A percentile compares a stretch with the other conserved stretches of the same genome.
These are phyloP conservation scores for Fusarium haematococcum DNA, from an alignment of 2,329 filamentous ascomycete genomes.

Conservation along the genomic window DNA sequence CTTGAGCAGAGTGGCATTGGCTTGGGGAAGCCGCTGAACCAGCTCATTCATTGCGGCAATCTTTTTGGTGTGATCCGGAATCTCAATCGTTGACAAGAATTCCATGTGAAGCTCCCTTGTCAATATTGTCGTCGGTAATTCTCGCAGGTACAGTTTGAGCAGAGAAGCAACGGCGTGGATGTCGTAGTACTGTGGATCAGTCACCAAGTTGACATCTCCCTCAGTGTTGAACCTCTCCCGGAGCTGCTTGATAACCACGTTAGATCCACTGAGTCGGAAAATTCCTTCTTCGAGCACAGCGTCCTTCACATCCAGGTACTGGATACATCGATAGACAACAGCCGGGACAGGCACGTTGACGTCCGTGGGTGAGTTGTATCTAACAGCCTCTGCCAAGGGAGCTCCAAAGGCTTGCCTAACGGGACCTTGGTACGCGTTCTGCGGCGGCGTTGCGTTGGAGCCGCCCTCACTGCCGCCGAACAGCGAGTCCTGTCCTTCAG, in stretches of 20 bases:
- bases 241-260: constrained; percentile 89
- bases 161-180: constrained; percentile 96
- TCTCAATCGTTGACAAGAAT: constrained; percentile 86
- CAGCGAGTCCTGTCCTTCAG: constrained; percentile 68
- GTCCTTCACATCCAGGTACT: constrained; percentile 87
- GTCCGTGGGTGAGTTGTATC: constrained; percentile 79
- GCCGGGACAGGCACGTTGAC: constrained; percentile 83
- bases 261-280: constrained; percentile 96
- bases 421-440: constrained; percentile 62
- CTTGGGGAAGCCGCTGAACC: constrained; percentile 81
- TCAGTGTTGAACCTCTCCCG: constrained; percentile 94
- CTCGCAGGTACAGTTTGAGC: constrained; percentile 92
- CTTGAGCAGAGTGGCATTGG: constrained; percentile 84
- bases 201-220: constrained; percentile 88
- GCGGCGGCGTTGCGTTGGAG: constrained; percentile 57
- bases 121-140: constrained; percentile 90
- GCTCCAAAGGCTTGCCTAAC: constrained; percentile 85
- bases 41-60: constrained; percentile 80
- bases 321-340: constrained; percentile 94
- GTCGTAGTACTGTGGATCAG: constrained; percentile 88
- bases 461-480: constrained; percentile 62
- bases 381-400: constrained; percentile 86
- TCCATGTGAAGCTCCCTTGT: constrained; percentile 91
- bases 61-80: constrained; percentile 80
- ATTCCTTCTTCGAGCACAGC: constrained; percentile 92